Base-by-base conservation (phyloP, 371 early-diverging fungal species). In the Scutellospora calospora region DNA sequence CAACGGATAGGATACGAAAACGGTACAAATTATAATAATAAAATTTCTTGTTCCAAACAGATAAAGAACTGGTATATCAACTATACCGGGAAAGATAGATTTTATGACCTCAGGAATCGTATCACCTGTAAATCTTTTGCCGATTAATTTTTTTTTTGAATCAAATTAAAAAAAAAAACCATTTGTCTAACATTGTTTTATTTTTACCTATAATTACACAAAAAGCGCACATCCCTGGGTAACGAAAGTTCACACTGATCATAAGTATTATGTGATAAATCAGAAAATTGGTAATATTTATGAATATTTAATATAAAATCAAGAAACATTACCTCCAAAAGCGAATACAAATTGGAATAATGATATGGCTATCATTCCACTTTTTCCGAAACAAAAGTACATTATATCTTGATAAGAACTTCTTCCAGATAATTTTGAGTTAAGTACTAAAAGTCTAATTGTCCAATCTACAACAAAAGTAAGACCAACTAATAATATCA, bases 311-410 rank as follows among this genome's bases (percentile, higher is more conserved):
- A 57, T 22, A 57, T 22, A 57, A 79, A 54, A 66, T 52, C n/a
- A 57, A 31, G 35, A 1, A 65, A 60, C 31, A 72, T 84, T 88
- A 90, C 95, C 95, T 79, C 95, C 95, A 87, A 94, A 94, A 6
- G 94, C 94, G 90, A 95, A 94, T 27, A 89, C 90, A 83, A 94
- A 94, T 80, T 94, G 94, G 81, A 94, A 93, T 68, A 94, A 84
- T 3, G 94, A 94, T 72, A 92, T 94, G 20, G 88, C 88, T 65
- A 93, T 83, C 29, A 93, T 82, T 5, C 95, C 95, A 25, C 89
- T 76, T 45, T 89, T 89, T 54, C 95, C 95, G 84, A 94, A 94
- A 54, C 94, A 90, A 81, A 91, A 89, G 83, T 90, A 88, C 79
- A 94, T 87, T 65, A 95, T 76, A 54, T 93, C 95, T 81, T 94